Conservation (phyloP, 768 basidiomycete species). For the Astraeus odoratus region DNA sequence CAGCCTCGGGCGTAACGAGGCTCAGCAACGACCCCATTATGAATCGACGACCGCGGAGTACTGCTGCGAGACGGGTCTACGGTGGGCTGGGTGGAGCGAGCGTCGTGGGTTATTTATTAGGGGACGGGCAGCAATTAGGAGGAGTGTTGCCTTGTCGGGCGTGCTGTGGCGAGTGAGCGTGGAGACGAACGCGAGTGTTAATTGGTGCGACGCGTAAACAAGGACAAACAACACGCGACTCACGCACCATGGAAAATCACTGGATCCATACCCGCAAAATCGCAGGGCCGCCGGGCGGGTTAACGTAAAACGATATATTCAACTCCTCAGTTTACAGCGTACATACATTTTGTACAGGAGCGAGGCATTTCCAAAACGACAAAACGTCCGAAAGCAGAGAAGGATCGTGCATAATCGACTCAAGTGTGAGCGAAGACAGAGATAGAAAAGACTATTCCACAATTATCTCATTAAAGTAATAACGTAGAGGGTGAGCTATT, state of each 20-base stretch:
- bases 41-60: background rate
- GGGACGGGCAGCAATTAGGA: too few relatives aligned
- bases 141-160: too few relatives aligned
- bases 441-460: background rate
- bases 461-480: conserved; percentile 8
- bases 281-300: too few relatives aligned
- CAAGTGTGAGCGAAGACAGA: background rate
- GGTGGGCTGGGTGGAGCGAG: too few relatives aligned
- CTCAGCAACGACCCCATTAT: conserved; percentile 49
- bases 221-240: conserved; percentile 17
- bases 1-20: conserved; percentile 32
- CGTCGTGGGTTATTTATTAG: too few relatives aligned
- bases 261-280: too few relatives aligned
- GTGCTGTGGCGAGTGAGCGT: too few relatives aligned
- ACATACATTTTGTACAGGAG: background rate
- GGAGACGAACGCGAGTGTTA: too few relatives aligned
- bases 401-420: background rate
- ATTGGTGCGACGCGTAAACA: conserved; percentile 21
- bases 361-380: background rate
- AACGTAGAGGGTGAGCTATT: conserved; percentile 5
- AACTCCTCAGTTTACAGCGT: too few relatives aligned
- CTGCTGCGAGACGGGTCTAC: too few relatives aligned
- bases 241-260: conserved; percentile 4
- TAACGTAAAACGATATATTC: too few relatives aligned
- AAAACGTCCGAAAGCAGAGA: background rate